A percentile compares a stretch with the other conserved stretches of the same genome.
Conservation (phyloP, 176 grass and related monocot species). For the Triticum aestivum region DNA sequence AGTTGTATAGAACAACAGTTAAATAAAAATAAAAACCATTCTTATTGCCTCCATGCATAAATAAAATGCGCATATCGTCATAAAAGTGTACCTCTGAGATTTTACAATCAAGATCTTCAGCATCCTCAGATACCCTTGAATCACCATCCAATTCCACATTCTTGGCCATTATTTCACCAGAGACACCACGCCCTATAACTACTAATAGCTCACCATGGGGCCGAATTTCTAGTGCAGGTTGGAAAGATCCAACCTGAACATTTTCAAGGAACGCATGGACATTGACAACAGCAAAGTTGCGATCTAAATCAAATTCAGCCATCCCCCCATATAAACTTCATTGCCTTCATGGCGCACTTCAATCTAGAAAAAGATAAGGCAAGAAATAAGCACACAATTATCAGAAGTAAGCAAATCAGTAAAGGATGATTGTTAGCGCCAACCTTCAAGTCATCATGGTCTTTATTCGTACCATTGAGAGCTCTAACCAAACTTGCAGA, state of each 20-base stretch:
- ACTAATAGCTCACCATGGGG: neutral
- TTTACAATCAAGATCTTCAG: neutral
- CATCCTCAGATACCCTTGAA: neutral
- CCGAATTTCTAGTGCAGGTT: neutral
- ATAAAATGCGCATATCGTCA: neutral
- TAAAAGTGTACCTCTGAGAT: constrained; percentile 16
- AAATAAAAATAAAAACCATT: neutral
- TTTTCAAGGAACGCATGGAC: neutral
- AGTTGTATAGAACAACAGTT: neutral
- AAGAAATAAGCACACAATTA: neutral
- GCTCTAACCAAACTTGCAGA: constrained; percentile 9
- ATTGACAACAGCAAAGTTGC: constrained; percentile 18
- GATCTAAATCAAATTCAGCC: constrained; percentile 7
- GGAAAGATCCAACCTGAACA: constrained; percentile 11
- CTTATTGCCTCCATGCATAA: neutral
- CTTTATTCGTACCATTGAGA: neutral
- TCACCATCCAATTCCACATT: neutral
- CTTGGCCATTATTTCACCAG: constrained; percentile 4
- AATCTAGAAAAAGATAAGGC: neutral
- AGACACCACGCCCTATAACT: neutral
- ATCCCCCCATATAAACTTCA: neutral
- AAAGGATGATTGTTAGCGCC: neutral
- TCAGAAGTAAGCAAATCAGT: neutral
- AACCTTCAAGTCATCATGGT: neutral
- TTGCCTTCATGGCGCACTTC: constrained; percentile 18